phyloP scores from a whole-genome alignment of 2,329 filamentous ascomycete genomes.

The Ramularia endophylla region DNA sequence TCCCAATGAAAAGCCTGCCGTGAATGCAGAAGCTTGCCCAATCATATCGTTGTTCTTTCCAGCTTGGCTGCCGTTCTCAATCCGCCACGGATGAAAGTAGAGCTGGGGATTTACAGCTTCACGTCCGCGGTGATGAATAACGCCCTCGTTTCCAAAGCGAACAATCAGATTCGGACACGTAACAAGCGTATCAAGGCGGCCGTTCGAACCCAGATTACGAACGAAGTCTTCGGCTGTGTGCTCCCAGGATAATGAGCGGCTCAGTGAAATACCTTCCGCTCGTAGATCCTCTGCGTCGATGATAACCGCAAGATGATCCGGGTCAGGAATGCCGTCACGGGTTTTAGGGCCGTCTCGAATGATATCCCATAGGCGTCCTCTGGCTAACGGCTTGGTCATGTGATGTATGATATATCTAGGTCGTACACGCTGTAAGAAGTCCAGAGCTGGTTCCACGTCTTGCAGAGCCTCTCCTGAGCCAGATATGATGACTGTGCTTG shows the following conservation, averaged over 20 bases:
- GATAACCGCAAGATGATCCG: conserved; percentile 30
- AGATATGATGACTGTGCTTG: conserved; percentile 27
- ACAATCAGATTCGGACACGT: conserved; percentile 32
- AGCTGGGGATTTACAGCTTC: conserved; percentile 31
- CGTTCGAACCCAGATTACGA: conserved; percentile 30
- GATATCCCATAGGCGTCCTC: conserved; percentile 29
- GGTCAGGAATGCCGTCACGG: conserved; percentile 26
- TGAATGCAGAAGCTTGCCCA: conserved; percentile 28
- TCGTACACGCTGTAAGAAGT: conserved; percentile 27
- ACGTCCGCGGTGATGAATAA: conserved; percentile 30
- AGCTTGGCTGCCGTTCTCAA: conserved; percentile 18
- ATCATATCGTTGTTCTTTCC: conserved; percentile 14
- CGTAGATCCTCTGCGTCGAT: conserved; percentile 31
- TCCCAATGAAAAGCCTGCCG: conserved; percentile 29
- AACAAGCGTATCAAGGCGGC: conserved; percentile 29
- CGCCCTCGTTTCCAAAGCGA: conserved; percentile 29
- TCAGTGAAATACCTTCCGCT: conserved; percentile 30
- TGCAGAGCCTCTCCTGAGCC: conserved; percentile 27
- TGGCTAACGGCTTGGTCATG: conserved; percentile 30
- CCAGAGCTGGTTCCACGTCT: conserved; percentile 30
- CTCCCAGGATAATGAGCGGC: conserved; percentile 30
- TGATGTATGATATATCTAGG: conserved; percentile 30
- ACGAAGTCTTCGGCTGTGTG: conserved; percentile 31
- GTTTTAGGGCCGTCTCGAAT: conserved; percentile 29
- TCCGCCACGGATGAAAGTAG: conserved; percentile 26